Percentiles rank a stretch among this genome's conserved stretches.
Conservation (phyloP, 2,329 filamentous ascomycete species). For the Beauveria asiatica region DNA sequence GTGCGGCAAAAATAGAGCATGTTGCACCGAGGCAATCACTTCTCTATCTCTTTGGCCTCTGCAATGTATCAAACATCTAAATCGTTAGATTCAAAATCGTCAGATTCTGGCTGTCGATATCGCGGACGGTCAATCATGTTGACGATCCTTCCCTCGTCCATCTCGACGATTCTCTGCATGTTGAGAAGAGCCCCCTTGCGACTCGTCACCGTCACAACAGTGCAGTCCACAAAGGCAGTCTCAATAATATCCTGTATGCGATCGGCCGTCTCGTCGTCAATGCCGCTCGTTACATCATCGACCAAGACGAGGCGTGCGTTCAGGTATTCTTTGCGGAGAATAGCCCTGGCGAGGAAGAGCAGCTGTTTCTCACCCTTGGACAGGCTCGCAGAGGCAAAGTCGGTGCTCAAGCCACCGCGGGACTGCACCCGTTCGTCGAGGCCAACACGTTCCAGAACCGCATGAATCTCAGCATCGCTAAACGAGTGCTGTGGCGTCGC, state of each 20-base stretch:
- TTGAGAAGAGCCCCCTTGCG: constrained; percentile 7
- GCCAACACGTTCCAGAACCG: constrained; percentile 6
- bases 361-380: constrained; percentile 15
- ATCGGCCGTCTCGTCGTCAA: constrained; percentile 14
- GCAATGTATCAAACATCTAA: not conserved
- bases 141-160: not conserved
- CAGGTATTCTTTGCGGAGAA: constrained; percentile 13
- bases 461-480: not conserved
- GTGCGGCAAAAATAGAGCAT: constrained; percentile 2
- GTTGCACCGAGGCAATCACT: too few species aligned
- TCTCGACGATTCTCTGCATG: not conserved
- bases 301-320: constrained; percentile 13
- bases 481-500: not conserved
- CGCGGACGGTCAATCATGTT: constrained; percentile 4
- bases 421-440: constrained; percentile 11
- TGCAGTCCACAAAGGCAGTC: constrained; percentile 13
- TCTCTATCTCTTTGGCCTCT: not conserved
- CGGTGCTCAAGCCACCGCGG: constrained; percentile 12
- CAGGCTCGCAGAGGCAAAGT: constrained; percentile 7
- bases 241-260: constrained; percentile 11
- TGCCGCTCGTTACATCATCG: constrained; percentile 15
- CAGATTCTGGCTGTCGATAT: too few species aligned
- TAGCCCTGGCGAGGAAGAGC: constrained; percentile 14
- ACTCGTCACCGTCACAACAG: constrained; percentile 13
- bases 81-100: not conserved